phyloP scores from a whole-genome alignment of 2,329 filamentous ascomycete genomes.

The Paecilomyces formosus region DNA sequence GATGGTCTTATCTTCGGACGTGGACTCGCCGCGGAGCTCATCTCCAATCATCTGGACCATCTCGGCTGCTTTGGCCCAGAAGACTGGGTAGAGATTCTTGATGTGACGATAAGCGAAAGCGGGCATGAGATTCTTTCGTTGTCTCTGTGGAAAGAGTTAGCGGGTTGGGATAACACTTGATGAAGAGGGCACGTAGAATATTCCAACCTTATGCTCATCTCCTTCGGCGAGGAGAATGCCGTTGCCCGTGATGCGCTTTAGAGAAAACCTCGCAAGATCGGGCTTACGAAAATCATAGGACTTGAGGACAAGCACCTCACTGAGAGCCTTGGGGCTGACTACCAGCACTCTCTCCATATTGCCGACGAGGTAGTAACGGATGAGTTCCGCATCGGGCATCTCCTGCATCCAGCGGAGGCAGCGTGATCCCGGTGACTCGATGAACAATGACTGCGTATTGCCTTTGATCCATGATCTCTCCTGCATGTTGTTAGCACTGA shows the following conservation, averaged over 20 bases:
- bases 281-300: constrained; percentile 67
- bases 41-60: constrained; percentile 54
- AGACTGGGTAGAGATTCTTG: constrained; percentile 75
- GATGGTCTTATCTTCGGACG: constrained; percentile 36
- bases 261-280: constrained; percentile 31
- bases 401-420: constrained; percentile 46
- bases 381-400: constrained; percentile 60
- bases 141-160: constrained; percentile 27
- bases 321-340: constrained; percentile 56
- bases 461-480: constrained; percentile 39
- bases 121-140: constrained; percentile 71
- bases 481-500: constrained; percentile 13
- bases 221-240: constrained; percentile 68
- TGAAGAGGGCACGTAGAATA: not conserved
- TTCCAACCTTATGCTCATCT: constrained; percentile 67
- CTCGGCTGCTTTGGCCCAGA: constrained; percentile 71
- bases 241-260: constrained; percentile 32
- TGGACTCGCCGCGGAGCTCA: constrained; percentile 31
- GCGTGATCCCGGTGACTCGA: constrained; percentile 32
- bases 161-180: not conserved
- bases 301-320: constrained; percentile 61
- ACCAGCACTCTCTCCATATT: constrained; percentile 59
- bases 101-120: constrained; percentile 81
- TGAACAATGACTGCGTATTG: constrained; percentile 31
- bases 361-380: constrained; percentile 57